Percentiles rank a stretch among this genome's conserved stretches.
Evolutionary conservation across 495 filamentous ascomycete genomes (phyloP).

Genomic region (Aspergillus hancockii): DNA sequence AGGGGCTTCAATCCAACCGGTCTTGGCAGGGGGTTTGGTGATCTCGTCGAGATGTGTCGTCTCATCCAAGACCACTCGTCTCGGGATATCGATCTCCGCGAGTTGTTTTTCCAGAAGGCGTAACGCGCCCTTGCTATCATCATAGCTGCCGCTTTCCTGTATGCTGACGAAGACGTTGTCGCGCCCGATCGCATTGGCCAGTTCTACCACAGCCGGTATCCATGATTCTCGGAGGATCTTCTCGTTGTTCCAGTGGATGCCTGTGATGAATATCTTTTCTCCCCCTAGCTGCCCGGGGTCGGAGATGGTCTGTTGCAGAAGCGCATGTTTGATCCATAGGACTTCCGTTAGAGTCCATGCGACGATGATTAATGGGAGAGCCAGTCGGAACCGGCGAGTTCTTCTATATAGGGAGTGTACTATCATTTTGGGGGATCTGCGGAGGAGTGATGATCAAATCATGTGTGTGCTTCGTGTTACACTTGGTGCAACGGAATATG

Average conservation of each 20-base stretch:
- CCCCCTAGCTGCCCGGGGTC: not conserved
- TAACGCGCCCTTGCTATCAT: slow-evolving; percentile 66
- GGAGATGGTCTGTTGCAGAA: not conserved
- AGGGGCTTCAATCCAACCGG: slow-evolving; percentile 28
- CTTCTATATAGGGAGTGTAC: not conserved
- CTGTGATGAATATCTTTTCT: slow-evolving; percentile 63
- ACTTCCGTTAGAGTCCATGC: not conserved
- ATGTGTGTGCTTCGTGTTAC: not conserved
- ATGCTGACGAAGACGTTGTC: slow-evolving; percentile 72
- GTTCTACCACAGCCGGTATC: slow-evolving; percentile 58
- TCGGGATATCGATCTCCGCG: slow-evolving; percentile 50
- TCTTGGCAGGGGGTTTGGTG: slow-evolving; percentile 29
- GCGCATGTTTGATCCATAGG: not conserved
- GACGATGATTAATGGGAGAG: not conserved
- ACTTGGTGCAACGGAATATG: too few species aligned
- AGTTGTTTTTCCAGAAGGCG: slow-evolving; percentile 58
- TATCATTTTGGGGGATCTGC: not conserved
- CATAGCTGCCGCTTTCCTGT: slow-evolving; percentile 72
- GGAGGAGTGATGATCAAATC: not conserved
- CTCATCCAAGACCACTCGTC: slow-evolving; percentile 53
- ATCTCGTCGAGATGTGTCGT: slow-evolving; percentile 59
- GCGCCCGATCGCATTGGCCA: slow-evolving; percentile 57
- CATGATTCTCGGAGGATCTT: slow-evolving; percentile 60
- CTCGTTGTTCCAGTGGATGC: slow-evolving; percentile 72
- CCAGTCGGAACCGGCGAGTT: not conserved